A percentile compares a stretch with the other conserved stretches of the same genome.
phyloP scores from a whole-genome alignment of 1,139 yeast species.

The Suhomyces bolitotheri region DNA sequence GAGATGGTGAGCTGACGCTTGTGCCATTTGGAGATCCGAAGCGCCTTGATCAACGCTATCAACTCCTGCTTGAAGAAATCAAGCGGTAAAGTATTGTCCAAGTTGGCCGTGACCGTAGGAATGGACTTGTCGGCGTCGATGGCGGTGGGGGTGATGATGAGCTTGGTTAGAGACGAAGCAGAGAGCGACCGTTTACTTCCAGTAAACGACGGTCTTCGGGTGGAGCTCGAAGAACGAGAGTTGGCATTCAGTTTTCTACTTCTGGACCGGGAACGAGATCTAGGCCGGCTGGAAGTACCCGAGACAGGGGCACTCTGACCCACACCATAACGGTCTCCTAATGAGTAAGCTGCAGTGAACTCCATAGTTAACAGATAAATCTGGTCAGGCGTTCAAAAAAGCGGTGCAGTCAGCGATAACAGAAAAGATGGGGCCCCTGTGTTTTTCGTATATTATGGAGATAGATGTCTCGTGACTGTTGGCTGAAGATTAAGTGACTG shows the following conservation, averaged over 20 bases:
- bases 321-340: conserved; percentile 7
- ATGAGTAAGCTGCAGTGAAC: conserved; percentile 10
- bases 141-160: conserved; percentile 25
- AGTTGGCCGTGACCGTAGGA: conserved; percentile 42
- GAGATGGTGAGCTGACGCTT: conserved; percentile 43
- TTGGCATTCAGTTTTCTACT: conserved; percentile 37
- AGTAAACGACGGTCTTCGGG: conserved; percentile 36
- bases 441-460: neutral
- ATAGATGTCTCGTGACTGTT: conserved; percentile 8
- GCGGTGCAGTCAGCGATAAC: neutral
- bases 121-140: conserved; percentile 33
- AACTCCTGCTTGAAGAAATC: conserved; percentile 87
- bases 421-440: neutral
- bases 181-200: conserved; percentile 33
- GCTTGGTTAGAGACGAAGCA: conserved; percentile 17
- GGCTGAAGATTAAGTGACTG: neutral
- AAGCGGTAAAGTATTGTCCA: conserved; percentile 74
- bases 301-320: neutral
- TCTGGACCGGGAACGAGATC: conserved; percentile 42
- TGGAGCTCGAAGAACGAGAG: conserved; percentile 39
- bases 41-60: conserved; percentile 59
- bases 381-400: neutral
- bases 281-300: conserved; percentile 14
- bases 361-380: conserved; percentile 5
- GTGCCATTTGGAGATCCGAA: conserved; percentile 80